Percentiles rank a stretch among this genome's conserved stretches.
Evolutionary conservation across 2,329 filamentous ascomycete species (phyloP).

Genomic region (Botryotinia globosa): DNA sequence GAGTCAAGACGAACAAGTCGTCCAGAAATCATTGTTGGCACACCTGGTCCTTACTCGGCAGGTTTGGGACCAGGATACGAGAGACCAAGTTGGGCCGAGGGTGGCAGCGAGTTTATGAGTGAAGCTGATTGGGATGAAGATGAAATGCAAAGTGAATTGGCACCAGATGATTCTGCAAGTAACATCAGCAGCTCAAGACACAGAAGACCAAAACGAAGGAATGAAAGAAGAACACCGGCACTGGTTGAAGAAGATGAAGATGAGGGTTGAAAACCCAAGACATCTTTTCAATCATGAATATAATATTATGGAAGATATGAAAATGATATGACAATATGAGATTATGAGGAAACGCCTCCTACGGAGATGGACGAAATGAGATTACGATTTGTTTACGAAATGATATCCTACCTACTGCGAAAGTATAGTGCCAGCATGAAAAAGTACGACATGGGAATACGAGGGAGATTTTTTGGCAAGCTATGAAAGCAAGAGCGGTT

Average conservation of each 20-base stretch:
- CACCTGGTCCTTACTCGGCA: conserved; percentile 40
- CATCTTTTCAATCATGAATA: neutral
- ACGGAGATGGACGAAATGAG: conserved; percentile 13
- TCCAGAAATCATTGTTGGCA: conserved; percentile 42
- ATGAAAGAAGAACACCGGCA: conserved; percentile 68
- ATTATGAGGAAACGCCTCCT: neutral
- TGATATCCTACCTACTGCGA: conserved; percentile 16
- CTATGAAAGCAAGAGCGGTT: neutral
- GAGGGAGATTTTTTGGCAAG: conserved; percentile 4
- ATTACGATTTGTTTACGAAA: conserved; percentile 25
- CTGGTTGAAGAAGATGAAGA: conserved; percentile 71
- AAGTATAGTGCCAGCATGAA: neutral
- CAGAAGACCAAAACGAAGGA: conserved; percentile 63
- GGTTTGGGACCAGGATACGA: conserved; percentile 38
- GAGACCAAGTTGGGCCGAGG: conserved; percentile 34
- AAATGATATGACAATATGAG: conserved; percentile 11
- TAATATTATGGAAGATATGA: conserved; percentile 1
- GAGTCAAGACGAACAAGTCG: conserved; percentile 33
- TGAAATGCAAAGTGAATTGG: conserved; percentile 59
- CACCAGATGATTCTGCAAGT: conserved; percentile 76
- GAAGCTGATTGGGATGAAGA: conserved; percentile 41
- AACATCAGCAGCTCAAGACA: conserved; percentile 73
- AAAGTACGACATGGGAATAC: conserved; percentile 10
- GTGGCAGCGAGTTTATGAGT: conserved; percentile 48
- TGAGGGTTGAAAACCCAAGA: conserved; percentile 35